phyloP scores from a whole-genome alignment of 2,329 filamentous ascomycete genomes.

The Thermomyces lanuginosus region DNA sequence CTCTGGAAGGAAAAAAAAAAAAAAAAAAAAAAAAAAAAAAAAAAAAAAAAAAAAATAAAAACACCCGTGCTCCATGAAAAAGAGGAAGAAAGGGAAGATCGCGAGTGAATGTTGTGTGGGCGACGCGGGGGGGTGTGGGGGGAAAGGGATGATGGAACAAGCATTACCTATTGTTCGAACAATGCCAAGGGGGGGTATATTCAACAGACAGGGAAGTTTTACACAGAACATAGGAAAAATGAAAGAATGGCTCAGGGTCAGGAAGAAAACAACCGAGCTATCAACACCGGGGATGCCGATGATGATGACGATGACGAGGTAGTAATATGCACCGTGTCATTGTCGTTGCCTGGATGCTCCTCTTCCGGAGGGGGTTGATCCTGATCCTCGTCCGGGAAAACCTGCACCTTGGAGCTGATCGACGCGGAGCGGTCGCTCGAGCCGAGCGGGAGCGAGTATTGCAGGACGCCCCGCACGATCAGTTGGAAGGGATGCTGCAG shows the following conservation, averaged over 20 bases:
- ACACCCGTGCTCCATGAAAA: conserved; percentile 6
- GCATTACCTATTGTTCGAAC: neutral
- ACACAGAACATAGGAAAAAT: conserved; percentile 1
- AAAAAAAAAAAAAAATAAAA: conserved; percentile 5
- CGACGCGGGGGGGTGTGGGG: conserved; percentile 4
- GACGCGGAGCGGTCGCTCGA: conserved; percentile 37
- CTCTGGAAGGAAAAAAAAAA: no score
- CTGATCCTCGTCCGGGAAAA: conserved; percentile 19
- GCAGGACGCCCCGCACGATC: conserved; percentile 77
- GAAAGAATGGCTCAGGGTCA: neutral
- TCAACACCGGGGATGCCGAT: neutral
- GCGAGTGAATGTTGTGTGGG: conserved; percentile 3
- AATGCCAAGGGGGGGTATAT: no score
- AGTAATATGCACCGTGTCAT: conserved; percentile 15
- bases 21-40: conserved; percentile 2
- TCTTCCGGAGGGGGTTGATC: no score
- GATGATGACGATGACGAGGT: neutral
- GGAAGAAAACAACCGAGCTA: conserved; percentile 2
- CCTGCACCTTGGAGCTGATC: conserved; percentile 26
- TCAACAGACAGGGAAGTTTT: no score
- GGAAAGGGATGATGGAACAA: conserved; percentile 1
- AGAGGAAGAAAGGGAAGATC: conserved; percentile 3
- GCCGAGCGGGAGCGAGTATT: conserved; percentile 54
- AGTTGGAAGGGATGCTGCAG: conserved; percentile 85
- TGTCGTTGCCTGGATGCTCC: conserved; percentile 10